Evolutionary conservation across 805 yeast species (phyloP).

Genomic region (Starmerella sp.): DNA sequence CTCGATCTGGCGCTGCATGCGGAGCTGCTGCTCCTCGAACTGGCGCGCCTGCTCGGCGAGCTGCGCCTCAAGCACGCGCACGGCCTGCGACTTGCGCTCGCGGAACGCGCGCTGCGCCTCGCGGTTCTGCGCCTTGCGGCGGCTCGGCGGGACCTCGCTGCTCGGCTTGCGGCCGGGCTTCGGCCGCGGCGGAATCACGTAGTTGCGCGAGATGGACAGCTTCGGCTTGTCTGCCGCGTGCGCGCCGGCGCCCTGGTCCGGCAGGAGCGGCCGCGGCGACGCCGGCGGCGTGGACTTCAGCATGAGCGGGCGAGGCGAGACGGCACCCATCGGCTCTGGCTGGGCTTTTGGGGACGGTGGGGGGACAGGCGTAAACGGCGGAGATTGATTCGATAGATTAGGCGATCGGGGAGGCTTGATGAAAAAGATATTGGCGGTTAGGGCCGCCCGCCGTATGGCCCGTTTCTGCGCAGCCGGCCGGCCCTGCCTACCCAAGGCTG

Average conservation of each 20-base stretch:
- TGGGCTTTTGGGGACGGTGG: background rate
- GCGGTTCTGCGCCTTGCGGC: constrained; percentile 45
- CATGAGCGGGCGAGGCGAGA: constrained; percentile 12
- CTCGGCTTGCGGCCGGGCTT: constrained; percentile 51
- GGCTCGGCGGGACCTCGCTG: constrained; percentile 66
- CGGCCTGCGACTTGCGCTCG: constrained; percentile 63
- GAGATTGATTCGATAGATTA: constrained; percentile 3
- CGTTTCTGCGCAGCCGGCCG: too few relatives aligned
- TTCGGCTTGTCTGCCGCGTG: constrained; percentile 5
- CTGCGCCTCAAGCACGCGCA: constrained; percentile 60
- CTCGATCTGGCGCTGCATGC: constrained; percentile 56
- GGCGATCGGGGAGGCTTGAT: constrained; percentile 10
- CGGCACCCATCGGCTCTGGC: constrained; percentile 9
- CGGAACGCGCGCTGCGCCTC: constrained; percentile 81
- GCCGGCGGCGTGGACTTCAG: constrained; percentile 8
- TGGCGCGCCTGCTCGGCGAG: constrained; percentile 83
- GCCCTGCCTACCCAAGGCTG: too few relatives aligned
- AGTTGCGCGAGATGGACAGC: constrained; percentile 52
- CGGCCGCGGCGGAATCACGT: constrained; percentile 81
- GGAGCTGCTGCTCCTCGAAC: constrained; percentile 58
- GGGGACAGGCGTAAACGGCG: background rate
- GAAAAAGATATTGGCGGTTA: constrained; percentile 20
- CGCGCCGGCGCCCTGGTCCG: background rate
- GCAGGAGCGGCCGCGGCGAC: constrained; percentile 4
- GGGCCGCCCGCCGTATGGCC: background rate